Evolutionary conservation across 192 early-diverging fungal species (phyloP).

Genomic region (Pilaira anomala): DNA sequence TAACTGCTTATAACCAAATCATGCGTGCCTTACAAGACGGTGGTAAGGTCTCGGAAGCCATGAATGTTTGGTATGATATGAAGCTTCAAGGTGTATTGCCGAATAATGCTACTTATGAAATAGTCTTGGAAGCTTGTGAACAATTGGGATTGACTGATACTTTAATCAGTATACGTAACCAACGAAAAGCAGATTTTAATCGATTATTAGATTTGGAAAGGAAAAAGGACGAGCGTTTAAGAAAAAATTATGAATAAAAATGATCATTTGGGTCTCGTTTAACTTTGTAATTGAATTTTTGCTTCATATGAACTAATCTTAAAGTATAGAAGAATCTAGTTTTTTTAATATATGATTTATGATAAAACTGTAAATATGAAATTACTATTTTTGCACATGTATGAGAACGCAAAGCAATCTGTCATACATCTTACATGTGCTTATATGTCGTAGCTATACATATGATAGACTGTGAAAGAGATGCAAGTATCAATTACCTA

Average conservation of each 20-base stretch:
- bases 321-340: too few species aligned
- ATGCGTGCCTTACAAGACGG: background rate
- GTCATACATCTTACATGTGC: too few species aligned
- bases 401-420: too few species aligned
- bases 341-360: too few species aligned
- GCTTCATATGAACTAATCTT: too few species aligned
- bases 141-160: constrained; percentile 22
- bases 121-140: constrained; percentile 26
- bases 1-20: constrained; percentile 11
- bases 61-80: constrained; percentile 32
- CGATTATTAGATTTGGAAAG: constrained; percentile 13
- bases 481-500: too few species aligned
- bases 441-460: too few species aligned
- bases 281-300: too few species aligned
- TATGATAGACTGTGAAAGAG: too few species aligned
- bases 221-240: background rate
- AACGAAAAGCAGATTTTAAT: constrained; percentile 15
- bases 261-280: too few species aligned
- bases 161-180: constrained; percentile 5
- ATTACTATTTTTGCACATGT: too few species aligned
- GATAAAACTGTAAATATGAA: too few species aligned
- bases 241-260: constrained; percentile 12
- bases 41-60: constrained; percentile 10
- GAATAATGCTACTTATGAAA: constrained; percentile 17
- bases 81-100: constrained; percentile 11